Conservation (phyloP, 1,284 basidiomycete genomes). For the Kalmanozyma brasiliensis region DNA sequence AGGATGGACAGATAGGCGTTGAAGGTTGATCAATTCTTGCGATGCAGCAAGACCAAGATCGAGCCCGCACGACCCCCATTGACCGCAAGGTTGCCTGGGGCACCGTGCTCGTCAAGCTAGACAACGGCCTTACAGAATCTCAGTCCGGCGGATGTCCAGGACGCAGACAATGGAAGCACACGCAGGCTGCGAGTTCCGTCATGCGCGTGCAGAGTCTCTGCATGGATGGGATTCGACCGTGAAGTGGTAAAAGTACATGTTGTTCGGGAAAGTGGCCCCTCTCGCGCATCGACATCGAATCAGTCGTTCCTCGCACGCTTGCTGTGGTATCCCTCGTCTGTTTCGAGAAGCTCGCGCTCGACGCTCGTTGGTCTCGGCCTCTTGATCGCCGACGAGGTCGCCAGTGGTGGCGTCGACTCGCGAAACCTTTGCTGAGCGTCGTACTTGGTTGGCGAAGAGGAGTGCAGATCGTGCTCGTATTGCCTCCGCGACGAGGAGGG, state of each 20-base stretch:
- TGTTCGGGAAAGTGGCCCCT: neutral
- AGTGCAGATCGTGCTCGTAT: constrained; percentile 12
- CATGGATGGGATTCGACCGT: too few relatives aligned
- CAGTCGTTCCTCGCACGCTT: constrained; percentile 43
- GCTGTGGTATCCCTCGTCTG: constrained; percentile 16
- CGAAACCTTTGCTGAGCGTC: constrained; percentile 16
- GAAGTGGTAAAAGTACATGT: constrained; percentile 22
- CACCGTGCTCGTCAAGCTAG: too few relatives aligned
- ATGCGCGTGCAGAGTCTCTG: too few relatives aligned
- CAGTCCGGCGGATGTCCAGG: too few relatives aligned
- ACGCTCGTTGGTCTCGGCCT: constrained; percentile 26
- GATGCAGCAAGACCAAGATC: too few relatives aligned
- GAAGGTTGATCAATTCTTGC: too few relatives aligned
- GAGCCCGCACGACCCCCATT: too few relatives aligned
- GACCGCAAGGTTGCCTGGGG: too few relatives aligned
- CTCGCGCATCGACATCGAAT: neutral
- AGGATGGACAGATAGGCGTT: too few relatives aligned
- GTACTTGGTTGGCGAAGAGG: constrained; percentile 19
- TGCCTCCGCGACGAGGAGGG: constrained; percentile 5
- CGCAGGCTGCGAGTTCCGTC: too few relatives aligned
- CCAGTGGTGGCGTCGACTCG: constrained; percentile 22
- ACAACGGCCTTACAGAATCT: too few relatives aligned
- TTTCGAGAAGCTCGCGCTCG: constrained; percentile 30
- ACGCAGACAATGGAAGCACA: too few relatives aligned
- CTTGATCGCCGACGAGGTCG: constrained; percentile 15